Evolutionary conservation across 2,329 filamentous ascomycete species (phyloP).

Genomic region (Stagonosporopsis vannaccii): DNA sequence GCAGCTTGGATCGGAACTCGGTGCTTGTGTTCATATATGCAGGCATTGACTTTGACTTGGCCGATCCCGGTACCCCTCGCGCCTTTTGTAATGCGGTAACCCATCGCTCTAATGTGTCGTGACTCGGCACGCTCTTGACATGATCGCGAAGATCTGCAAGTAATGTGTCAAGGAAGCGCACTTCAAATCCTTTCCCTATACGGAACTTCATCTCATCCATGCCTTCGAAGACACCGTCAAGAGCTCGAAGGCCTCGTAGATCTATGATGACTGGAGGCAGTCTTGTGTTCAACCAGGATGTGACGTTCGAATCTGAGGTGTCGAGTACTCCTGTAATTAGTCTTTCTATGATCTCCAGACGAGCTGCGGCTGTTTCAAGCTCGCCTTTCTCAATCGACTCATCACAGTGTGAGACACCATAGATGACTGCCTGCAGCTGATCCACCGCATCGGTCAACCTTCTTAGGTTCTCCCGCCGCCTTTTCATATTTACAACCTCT

Average conservation of each 20-base stretch:
- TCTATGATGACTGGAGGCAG: constrained; percentile 64
- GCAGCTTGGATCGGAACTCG: constrained; percentile 72
- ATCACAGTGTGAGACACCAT: constrained; percentile 78
- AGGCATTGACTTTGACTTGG: constrained; percentile 71
- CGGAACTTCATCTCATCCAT: constrained; percentile 77
- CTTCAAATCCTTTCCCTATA: constrained; percentile 87
- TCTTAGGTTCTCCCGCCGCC: constrained; percentile 81
- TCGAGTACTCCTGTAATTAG: constrained; percentile 77
- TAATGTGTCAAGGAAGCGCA: constrained; percentile 78
- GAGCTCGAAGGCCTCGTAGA: constrained; percentile 76
- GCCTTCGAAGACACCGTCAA: constrained; percentile 81
- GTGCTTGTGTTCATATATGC: constrained; percentile 79
- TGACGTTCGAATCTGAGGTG: constrained; percentile 35
- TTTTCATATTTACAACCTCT: constrained; percentile 82
- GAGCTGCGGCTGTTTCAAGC: constrained; percentile 78
- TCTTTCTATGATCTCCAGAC: constrained; percentile 78
- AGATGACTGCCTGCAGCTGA: constrained; percentile 81
- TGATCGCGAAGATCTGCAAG: constrained; percentile 83
- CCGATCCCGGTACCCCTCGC: constrained; percentile 71
- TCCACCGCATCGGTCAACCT: constrained; percentile 82
- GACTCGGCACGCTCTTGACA: constrained; percentile 71
- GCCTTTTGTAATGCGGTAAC: constrained; percentile 76
- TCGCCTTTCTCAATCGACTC: constrained; percentile 82
- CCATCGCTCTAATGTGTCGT: constrained; percentile 85
- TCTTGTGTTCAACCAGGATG: constrained; percentile 44